phyloP scores from a whole-genome alignment of 2,329 filamentous ascomycete genomes.

The Aureobasidium sp. region DNA sequence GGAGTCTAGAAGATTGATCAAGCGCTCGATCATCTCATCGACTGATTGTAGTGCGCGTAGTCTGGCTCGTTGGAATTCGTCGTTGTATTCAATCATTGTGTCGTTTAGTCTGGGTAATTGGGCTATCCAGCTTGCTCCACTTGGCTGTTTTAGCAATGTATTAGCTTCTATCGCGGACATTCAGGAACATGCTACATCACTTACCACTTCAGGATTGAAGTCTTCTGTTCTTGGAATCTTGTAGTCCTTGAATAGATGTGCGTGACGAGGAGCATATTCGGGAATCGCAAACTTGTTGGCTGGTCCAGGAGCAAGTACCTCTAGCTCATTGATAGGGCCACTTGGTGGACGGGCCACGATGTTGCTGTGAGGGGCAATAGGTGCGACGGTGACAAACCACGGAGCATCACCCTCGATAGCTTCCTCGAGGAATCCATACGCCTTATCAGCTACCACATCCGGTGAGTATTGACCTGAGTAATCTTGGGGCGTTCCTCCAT shows the following conservation, averaged over 20 bases:
- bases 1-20: constrained; percentile 37
- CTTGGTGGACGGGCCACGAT: not conserved
- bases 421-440: constrained; percentile 46
- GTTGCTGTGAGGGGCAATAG: constrained; percentile 24
- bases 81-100: constrained; percentile 38
- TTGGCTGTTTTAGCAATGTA: constrained; percentile 18
- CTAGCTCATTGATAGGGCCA: not conserved
- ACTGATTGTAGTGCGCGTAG: constrained; percentile 46
- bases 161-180: not conserved
- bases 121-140: constrained; percentile 42
- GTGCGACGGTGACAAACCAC: constrained; percentile 25
- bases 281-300: constrained; percentile 26
- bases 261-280: constrained; percentile 43
- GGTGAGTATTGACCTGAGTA: constrained; percentile 48
- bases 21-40: constrained; percentile 45
- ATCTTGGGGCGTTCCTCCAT: constrained; percentile 48
- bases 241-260: constrained; percentile 46
- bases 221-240: constrained; percentile 48
- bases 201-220: constrained; percentile 27
- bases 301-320: not conserved
- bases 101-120: constrained; percentile 34
- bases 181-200: not conserved
- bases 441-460: constrained; percentile 53
- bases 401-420: constrained; percentile 15
- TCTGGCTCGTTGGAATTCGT: constrained; percentile 44